Conservation (phyloP, 345 rosid species). For the Salix brachista region DNA sequence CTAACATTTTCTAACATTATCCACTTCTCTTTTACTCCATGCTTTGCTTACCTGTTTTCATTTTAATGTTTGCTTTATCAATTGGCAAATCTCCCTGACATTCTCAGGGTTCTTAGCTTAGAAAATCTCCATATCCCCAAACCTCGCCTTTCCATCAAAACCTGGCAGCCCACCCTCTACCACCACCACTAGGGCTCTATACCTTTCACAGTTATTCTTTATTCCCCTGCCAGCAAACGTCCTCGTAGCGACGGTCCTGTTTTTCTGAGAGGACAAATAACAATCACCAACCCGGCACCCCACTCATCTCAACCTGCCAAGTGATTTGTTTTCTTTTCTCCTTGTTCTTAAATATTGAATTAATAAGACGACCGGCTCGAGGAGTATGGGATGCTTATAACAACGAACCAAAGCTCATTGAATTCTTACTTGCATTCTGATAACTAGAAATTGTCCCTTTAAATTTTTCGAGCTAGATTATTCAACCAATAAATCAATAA, state of each 20-base stretch:
- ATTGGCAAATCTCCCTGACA: background rate
- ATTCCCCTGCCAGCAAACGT: background rate
- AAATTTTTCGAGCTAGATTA: background rate
- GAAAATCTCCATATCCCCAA: background rate
- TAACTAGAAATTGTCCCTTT: background rate
- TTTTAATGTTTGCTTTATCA: background rate
- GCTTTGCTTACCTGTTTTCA: background rate
- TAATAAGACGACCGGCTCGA: background rate
- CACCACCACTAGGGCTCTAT: background rate
- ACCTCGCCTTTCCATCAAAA: background rate
- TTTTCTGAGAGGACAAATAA: background rate
- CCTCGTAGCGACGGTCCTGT: background rate
- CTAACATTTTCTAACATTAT: slow-evolving; percentile 1
- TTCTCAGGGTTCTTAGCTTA: background rate
- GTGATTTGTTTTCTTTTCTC: background rate
- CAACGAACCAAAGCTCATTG: background rate
- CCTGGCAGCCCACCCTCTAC: background rate
- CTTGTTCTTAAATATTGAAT: no score
- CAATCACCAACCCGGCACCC: background rate
- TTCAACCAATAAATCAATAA: no score
- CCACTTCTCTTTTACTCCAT: background rate
- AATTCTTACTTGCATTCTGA: background rate
- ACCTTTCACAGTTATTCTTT: background rate
- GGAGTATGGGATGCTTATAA: no score
- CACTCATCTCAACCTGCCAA: background rate